These are phyloP conservation scores for Gossypium herbaceum DNA, from an alignment of 345 rosid species.

Conservation along the genomic window DNA sequence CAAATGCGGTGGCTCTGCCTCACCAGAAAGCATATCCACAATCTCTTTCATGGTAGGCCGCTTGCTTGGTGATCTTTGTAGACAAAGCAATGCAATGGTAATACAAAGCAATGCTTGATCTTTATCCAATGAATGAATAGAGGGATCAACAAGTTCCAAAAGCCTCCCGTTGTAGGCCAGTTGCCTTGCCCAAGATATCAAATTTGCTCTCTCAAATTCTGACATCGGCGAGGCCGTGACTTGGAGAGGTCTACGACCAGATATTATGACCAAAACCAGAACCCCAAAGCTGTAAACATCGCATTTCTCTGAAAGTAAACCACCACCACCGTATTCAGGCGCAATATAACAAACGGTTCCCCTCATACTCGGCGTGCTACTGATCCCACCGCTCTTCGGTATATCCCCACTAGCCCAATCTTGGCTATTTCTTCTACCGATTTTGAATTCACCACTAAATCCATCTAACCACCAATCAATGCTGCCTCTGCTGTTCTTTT, in stretches of 20 bases:
- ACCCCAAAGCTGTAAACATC: conserved; percentile 81
- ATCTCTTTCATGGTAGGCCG: conserved; percentile 67
- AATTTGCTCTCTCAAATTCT: conserved; percentile 76
- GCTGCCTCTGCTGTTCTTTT: conserved; percentile 46
- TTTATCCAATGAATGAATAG: conserved; percentile 50
- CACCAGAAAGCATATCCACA: conserved; percentile 67
- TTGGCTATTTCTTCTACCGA: conserved; percentile 44
- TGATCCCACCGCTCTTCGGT: conserved; percentile 71
- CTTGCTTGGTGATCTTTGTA: conserved; percentile 63
- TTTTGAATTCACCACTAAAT: conserved; percentile 55
- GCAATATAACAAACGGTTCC: conserved; percentile 82
- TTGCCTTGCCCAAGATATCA: conserved; percentile 79
- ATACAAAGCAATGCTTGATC: conserved; percentile 66
- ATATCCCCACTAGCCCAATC: conserved; percentile 62
- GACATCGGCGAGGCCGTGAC: conserved; percentile 74
- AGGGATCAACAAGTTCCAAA: conserved; percentile 62
- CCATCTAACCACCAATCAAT: conserved; percentile 76
- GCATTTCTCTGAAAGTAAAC: conserved; percentile 60
- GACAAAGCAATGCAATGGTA: conserved; percentile 65
- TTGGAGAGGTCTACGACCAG: conserved; percentile 73
- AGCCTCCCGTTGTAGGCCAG: conserved; percentile 62
- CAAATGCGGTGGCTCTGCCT: conserved; percentile 58
- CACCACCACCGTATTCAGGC: conserved; percentile 76
- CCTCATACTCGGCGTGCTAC: conserved; percentile 86
- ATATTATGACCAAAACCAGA: conserved; percentile 56